phyloP scores from a whole-genome alignment of 371 early-diverging fungal genomes.

The Vairimorpha apis region DNA sequence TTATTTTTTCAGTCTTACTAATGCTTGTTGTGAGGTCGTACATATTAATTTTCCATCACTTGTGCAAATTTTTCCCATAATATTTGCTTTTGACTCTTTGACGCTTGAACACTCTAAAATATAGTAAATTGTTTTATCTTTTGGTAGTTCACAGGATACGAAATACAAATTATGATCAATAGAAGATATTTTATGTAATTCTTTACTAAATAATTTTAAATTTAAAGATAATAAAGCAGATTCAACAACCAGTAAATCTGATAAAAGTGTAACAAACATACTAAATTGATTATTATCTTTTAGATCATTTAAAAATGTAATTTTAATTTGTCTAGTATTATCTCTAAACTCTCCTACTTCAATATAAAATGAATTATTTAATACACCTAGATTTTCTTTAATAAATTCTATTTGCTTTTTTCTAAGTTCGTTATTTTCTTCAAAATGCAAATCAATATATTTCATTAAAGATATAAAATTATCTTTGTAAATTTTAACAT shows the following conservation, averaged over 20 bases:
- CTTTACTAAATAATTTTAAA: constrained; percentile 24
- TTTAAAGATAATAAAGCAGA: constrained; percentile 37
- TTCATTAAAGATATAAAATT: constrained; percentile 12
- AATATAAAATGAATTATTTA: constrained; percentile 18
- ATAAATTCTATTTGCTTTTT: constrained; percentile 9
- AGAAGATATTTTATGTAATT: constrained; percentile 24
- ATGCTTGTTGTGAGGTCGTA: constrained; percentile 28
- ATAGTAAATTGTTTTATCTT: constrained; percentile 12
- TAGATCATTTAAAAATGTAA: constrained; percentile 4
- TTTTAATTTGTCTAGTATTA: constrained; percentile 38
- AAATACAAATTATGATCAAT: constrained; percentile 39
- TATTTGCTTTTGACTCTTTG: constrained; percentile 23
- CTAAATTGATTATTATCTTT: not conserved
- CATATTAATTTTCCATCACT: constrained; percentile 25
- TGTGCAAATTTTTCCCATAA: constrained; percentile 21
- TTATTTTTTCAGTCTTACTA: constrained; percentile 30
- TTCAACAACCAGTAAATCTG: constrained; percentile 35
- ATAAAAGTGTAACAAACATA: constrained; percentile 22
- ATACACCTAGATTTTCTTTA: constrained; percentile 13
- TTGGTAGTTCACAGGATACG: constrained; percentile 4
- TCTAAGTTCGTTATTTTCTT: not conserved
- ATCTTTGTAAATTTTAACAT: constrained; percentile 1
- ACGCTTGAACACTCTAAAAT: constrained; percentile 28
- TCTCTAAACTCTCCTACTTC: constrained; percentile 20
- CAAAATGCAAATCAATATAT: no score